A percentile compares a stretch with the other conserved stretches of the same genome.
Conservation (phyloP, 1,139 yeast species). For the Blastobotrys serpentis region DNA sequence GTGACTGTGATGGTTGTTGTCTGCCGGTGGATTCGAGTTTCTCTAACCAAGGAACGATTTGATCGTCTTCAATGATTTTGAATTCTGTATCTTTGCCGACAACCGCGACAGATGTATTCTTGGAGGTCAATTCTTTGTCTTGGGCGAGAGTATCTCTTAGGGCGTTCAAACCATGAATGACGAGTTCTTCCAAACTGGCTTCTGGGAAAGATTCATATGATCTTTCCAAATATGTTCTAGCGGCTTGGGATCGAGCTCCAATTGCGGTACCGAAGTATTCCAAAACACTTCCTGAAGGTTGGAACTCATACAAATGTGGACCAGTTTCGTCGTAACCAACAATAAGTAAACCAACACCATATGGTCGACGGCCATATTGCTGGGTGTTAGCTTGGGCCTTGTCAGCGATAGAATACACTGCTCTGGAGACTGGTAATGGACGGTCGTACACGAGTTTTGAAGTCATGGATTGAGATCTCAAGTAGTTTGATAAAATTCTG, state of each 20-base stretch:
- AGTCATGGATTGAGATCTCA: conserved; percentile 89
- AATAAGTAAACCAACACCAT: conserved; percentile 91
- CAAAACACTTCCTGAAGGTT: conserved; percentile 90
- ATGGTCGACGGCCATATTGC: conserved; percentile 93
- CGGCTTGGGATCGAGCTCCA: conserved; percentile 98
- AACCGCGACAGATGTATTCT: conserved; percentile 86
- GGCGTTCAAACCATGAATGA: conserved; percentile 86
- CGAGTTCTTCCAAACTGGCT: conserved; percentile 67
- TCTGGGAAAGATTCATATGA: conserved; percentile 65
- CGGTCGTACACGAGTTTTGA: conserved; percentile 83
- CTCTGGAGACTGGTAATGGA: conserved; percentile 81
- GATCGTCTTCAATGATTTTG: conserved; percentile 80
- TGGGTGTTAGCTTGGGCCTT: conserved; percentile 97
- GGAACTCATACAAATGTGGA: conserved; percentile 90
- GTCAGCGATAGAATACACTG: conserved; percentile 85
- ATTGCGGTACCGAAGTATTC: conserved; percentile 94
- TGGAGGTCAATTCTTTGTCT: conserved; percentile 82
- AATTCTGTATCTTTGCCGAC: conserved; percentile 81
- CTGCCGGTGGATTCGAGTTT: conserved; percentile 57
- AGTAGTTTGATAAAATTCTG: conserved; percentile 79
- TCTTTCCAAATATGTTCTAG: conserved; percentile 91
- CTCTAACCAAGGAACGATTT: conserved; percentile 73
- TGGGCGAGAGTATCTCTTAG: conserved; percentile 91
- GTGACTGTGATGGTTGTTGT: conserved; percentile 21
- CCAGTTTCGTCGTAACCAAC: conserved; percentile 96